A percentile compares a stretch with the other conserved stretches of the same genome.
Conservation (phyloP, 129 eudicot species). For the Smallanthus sonchifolius region DNA sequence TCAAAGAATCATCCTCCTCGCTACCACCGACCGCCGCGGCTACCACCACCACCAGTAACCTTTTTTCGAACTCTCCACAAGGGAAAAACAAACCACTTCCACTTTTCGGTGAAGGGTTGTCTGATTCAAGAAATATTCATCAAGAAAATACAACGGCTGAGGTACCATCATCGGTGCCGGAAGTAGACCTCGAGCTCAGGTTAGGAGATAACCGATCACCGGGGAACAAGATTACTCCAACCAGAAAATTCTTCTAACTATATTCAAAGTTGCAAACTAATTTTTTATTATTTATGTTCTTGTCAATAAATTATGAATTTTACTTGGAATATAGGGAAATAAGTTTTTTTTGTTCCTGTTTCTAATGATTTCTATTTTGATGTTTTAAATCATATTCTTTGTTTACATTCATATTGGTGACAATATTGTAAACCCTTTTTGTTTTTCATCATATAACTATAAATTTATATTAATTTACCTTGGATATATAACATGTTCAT, state of each 20-base stretch:
- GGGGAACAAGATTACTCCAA: not conserved
- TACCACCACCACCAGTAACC: not conserved
- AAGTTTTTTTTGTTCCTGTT: not conserved
- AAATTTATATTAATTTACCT: too few species aligned
- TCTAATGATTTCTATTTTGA: too few species aligned
- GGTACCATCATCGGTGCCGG: not conserved
- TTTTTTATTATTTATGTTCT: conserved; percentile 4
- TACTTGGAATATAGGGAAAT: conserved; percentile 15
- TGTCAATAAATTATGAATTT: conserved; percentile 24
- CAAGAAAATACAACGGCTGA: conserved; percentile 4
- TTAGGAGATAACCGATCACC: conserved; percentile 22
- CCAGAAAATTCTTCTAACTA: conserved; percentile 28
- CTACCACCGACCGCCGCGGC: not conserved
- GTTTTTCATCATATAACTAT: too few species aligned
- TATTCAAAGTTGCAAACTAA: not conserved
- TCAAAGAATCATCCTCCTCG: conserved; percentile 20
- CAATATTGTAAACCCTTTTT: too few species aligned
- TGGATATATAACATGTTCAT: too few species aligned
- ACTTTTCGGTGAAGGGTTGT: conserved; percentile 16
- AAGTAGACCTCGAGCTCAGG: conserved; percentile 41
- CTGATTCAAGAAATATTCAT: conserved; percentile 11
- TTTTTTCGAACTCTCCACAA: not conserved
- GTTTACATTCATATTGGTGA: too few species aligned
- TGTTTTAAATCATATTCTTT: too few species aligned
- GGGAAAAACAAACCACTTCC: conserved; percentile 16